Base-by-base conservation (phyloP, 2,329 filamentous ascomycete genomes). In the Arachnomyces sp. region DNA sequence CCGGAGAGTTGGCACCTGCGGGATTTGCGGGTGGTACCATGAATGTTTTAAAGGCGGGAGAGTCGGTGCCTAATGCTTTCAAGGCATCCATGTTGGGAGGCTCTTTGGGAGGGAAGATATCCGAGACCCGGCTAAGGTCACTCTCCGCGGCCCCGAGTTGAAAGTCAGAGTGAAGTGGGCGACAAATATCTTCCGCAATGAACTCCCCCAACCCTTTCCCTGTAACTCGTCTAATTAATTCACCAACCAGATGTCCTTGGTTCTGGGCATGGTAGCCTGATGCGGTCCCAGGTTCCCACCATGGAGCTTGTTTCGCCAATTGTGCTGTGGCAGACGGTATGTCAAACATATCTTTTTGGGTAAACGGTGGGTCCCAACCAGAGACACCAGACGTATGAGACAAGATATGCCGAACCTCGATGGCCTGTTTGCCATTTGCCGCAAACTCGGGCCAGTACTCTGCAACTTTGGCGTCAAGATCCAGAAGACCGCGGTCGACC, bases 371-470 rank as follows among this genome's bases (percentile, higher is more conserved):
- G 8, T 69, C 52, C 58, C 61, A 66, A 2, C 54, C 52, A 0
- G 60, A 55, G 3, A 61, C 40, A 2, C 56, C 60, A 1, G 67
- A 56, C 0, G 56, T 64, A 46, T 72, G 68, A 1, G 58, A 59
- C 9, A 71, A 51, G 2, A 69, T 11, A 43, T 71, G 67, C 1
- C 58, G 54, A 4, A 71, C 60, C 8, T 59, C 45, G 32, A 70
- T 49, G 11, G 61, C 47, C 30, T 64, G 52, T 35, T 71, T 69
- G 29, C 65, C 67, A 14, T 66, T 63, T 9, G 45, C 55, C 0
- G 53, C 64, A 40, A 71, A 71, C 33, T 71, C 69, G 1, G 69
- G 69, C 69, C 69, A 72, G 53, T 71, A 65, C 30, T 59, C 53
- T 2, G 61, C 45, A 1, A 72, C 63, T 2, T 59, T 59, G 9